Evolutionary conservation across 2,329 filamentous ascomycete genomes (phyloP).

Genomic region (Hymenoscyphus infarciens): DNA sequence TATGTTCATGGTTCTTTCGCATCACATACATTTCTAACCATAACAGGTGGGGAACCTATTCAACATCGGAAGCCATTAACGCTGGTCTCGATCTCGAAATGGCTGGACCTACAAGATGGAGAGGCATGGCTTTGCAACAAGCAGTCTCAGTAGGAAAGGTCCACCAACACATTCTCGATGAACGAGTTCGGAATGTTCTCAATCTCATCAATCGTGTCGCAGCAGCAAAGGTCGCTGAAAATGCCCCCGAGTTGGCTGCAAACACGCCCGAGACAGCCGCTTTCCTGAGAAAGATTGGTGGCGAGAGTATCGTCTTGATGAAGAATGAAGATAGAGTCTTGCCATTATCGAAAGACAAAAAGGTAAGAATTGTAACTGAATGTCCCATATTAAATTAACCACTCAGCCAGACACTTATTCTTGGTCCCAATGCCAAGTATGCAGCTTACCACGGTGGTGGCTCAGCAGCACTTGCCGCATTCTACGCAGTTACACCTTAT

Average conservation of each 20-base stretch:
- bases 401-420: conserved; percentile 44
- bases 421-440: conserved; percentile 56
- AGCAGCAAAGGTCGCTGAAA: conserved; percentile 31
- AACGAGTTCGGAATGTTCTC: conserved; percentile 29
- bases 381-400: conserved; percentile 4
- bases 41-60: conserved; percentile 48
- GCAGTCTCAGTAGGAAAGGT: conserved; percentile 28
- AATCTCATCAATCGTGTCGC: conserved; percentile 36
- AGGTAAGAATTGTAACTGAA: conserved; percentile 35
- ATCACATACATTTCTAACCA: not conserved
- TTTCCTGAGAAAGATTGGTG: conserved; percentile 54
- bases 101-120: conserved; percentile 46
- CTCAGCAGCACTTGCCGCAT: conserved; percentile 33
- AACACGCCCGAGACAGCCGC: conserved; percentile 36
- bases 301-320: conserved; percentile 59
- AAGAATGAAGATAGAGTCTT: conserved; percentile 59
- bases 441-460: conserved; percentile 44
- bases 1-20: conserved; percentile 25
- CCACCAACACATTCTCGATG: conserved; percentile 27
- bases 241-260: conserved; percentile 29
- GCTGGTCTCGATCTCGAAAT: conserved; percentile 58
- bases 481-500: conserved; percentile 62
- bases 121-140: conserved; percentile 28
- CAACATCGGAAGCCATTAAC: conserved; percentile 46
- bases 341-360: conserved; percentile 56